These are phyloP conservation scores for Lentinula edodes DNA, from an alignment of 768 basidiomycete genomes.

Conservation along the genomic window DNA sequence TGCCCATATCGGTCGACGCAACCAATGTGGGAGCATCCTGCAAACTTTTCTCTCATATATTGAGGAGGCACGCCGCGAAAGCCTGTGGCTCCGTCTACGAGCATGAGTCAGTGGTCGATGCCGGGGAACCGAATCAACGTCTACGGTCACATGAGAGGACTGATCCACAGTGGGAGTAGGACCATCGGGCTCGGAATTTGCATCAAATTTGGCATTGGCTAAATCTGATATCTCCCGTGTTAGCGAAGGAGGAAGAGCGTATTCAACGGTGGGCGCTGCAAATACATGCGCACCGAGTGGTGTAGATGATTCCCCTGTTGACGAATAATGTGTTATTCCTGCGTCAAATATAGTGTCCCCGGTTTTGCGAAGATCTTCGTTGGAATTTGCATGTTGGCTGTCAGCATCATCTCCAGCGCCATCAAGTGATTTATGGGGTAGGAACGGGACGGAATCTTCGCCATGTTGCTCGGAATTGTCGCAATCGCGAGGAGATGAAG, in stretches of 20 bases:
- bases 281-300: conserved; percentile 22
- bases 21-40: conserved; percentile 43
- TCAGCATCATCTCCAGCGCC: background rate
- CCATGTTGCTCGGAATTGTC: conserved; percentile 10
- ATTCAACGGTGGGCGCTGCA: conserved; percentile 15
- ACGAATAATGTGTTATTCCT: background rate
- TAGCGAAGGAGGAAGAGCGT: background rate
- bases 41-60: conserved; percentile 39
- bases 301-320: conserved; percentile 1
- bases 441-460: conserved; percentile 20
- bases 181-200: background rate
- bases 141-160: background rate
- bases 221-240: background rate
- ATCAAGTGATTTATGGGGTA: background rate
- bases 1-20: conserved; percentile 54
- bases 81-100: background rate
- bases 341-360: background rate
- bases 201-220: background rate
- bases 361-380: background rate
- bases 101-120: background rate
- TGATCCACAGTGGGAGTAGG: background rate
- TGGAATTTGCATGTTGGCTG: background rate
- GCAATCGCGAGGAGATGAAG: conserved; percentile 9
- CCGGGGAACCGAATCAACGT: background rate
- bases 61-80: conserved; percentile 27